Evolutionary conservation across 805 yeast species (phyloP).

Genomic region (Ogataea methylovora): DNA sequence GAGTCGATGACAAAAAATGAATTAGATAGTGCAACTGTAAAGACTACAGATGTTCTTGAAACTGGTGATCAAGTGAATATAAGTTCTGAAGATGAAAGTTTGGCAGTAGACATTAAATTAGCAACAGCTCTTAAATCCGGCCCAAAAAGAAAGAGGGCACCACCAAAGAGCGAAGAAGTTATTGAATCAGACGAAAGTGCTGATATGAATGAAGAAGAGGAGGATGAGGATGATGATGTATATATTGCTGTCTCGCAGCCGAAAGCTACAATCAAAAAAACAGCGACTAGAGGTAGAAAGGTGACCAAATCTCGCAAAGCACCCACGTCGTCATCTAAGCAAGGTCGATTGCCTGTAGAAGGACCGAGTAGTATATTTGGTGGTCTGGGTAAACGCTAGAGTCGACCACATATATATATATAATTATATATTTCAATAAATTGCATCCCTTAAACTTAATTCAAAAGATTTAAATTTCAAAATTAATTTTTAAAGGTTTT

Average conservation of each 20-base stretch:
- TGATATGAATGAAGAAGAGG: constrained; percentile 5
- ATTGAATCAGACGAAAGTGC: neutral
- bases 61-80: neutral
- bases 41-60: neutral
- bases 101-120: neutral
- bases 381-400: neutral
- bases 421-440: neutral
- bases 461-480: too few species aligned
- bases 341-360: neutral
- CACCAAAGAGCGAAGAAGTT: neutral
- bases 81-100: neutral
- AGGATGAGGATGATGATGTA: constrained; percentile 5
- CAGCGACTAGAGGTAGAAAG: neutral
- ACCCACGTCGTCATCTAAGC: too few species aligned
- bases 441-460: too few species aligned
- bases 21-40: neutral
- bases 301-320: too few species aligned
- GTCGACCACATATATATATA: neutral
- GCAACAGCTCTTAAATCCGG: neutral
- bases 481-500: too few species aligned
- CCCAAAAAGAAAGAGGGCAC: too few species aligned
- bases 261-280: neutral
- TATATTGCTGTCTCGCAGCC: constrained; percentile 1
- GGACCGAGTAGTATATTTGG: neutral
- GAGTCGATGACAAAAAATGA: neutral